A percentile compares a stretch with the other conserved stretches of the same genome.
Conservation (phyloP, 371 early-diverging fungal species). For the Mucor sp. region DNA sequence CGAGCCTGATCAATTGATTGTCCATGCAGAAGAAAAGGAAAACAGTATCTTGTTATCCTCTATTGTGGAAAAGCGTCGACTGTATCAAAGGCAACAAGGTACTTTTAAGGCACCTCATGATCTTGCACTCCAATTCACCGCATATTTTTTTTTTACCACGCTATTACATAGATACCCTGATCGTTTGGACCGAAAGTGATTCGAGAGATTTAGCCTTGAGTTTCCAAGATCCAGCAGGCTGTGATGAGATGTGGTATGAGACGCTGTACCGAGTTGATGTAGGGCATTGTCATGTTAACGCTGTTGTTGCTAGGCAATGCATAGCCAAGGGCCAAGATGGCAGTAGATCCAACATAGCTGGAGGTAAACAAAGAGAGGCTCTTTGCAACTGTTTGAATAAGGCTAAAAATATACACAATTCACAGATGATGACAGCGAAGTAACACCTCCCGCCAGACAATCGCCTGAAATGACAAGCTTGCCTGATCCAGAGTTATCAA, state of each 20-base stretch:
- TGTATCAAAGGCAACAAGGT: constrained; percentile 86
- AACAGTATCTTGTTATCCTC: constrained; percentile 64
- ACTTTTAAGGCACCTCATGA: background rate
- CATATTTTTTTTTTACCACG: constrained; percentile 14
- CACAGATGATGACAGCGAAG: background rate
- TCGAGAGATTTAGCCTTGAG: constrained; percentile 85
- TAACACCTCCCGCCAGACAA: background rate
- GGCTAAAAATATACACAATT: background rate
- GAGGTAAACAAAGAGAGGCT: constrained; percentile 1
- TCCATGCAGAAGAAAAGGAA: constrained; percentile 65
- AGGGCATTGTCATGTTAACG: background rate
- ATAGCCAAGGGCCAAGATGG: constrained; percentile 18
- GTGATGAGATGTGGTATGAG: constrained; percentile 78
- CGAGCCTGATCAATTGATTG: constrained; percentile 61
- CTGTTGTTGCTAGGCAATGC: constrained; percentile 1
- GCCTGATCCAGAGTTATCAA: constrained; percentile 65
- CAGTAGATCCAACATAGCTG: constrained; percentile 5
- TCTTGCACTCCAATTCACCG: background rate
- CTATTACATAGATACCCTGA: constrained; percentile 70
- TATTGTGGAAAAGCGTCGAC: constrained; percentile 62
- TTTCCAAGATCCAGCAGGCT: constrained; percentile 87
- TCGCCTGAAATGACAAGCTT: constrained; percentile 27
- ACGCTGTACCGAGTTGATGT: background rate
- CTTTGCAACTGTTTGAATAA: background rate
- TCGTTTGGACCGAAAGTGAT: constrained; percentile 90